These are phyloP conservation scores for Cyclotella baltica DNA, from an alignment of 108 stramenopile genomes.

Conservation along the genomic window DNA sequence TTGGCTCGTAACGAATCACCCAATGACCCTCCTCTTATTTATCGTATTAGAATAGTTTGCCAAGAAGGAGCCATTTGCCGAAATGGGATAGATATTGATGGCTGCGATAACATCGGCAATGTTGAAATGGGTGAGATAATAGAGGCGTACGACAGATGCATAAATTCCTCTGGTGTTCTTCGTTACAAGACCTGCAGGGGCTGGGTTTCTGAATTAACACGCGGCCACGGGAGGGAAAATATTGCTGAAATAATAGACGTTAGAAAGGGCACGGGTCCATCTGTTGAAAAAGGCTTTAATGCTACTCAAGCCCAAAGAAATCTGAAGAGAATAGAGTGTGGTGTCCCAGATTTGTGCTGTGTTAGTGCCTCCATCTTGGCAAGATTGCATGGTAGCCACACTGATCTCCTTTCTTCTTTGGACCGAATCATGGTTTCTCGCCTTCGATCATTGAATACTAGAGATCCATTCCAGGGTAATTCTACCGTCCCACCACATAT, in stretches of 20 bases:
- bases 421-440: constrained; percentile 63
- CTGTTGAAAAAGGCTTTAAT: background rate
- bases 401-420: constrained; percentile 66
- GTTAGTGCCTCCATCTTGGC: constrained; percentile 75
- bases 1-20: constrained; percentile 33
- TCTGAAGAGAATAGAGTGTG: constrained; percentile 68
- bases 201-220: constrained; percentile 93
- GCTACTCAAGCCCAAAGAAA: constrained; percentile 7
- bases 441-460: constrained; percentile 50
- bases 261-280: constrained; percentile 10
- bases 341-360: constrained; percentile 72
- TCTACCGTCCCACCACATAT: constrained; percentile 55
- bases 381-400: constrained; percentile 65
- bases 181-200: constrained; percentile 88
- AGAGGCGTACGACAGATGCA: constrained; percentile 83
- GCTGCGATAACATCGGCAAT: constrained; percentile 82
- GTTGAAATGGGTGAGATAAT: constrained; percentile 90
- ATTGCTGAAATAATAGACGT: constrained; percentile 92
- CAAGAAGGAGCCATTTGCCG: constrained; percentile 91
- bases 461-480: constrained; percentile 46
- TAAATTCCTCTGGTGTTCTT: constrained; percentile 90
- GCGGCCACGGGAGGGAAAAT: constrained; percentile 91
- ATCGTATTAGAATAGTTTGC: constrained; percentile 85
- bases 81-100: constrained; percentile 93
- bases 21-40: constrained; percentile 49